Percentiles rank a stretch among this genome's conserved stretches.
These are phyloP conservation scores for Triticum dicoccoides DNA, from an alignment of 176 grass and related monocot species.

Conservation along the genomic window DNA sequence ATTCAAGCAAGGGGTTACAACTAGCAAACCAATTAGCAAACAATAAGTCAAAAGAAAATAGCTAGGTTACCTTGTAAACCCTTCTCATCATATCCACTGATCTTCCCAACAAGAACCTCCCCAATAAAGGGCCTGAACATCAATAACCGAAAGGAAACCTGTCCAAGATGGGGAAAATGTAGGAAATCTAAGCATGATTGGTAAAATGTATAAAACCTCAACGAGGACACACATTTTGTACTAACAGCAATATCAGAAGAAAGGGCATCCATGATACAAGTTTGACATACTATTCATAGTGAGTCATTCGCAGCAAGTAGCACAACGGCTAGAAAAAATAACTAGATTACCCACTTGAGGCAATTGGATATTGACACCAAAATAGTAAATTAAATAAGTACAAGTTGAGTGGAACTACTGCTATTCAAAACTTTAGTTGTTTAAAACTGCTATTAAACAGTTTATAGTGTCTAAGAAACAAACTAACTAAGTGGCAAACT, in stretches of 20 bases:
- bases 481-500: background rate
- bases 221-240: background rate
- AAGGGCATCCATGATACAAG: background rate
- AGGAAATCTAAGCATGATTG: background rate
- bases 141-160: conserved; percentile 81
- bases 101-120: conserved; percentile 84
- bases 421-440: background rate
- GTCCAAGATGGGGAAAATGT: background rate
- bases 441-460: background rate
- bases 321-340: background rate
- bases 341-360: background rate
- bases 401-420: background rate
- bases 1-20: background rate
- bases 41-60: conserved; percentile 24
- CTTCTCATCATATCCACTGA: conserved; percentile 70
- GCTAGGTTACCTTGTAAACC: conserved; percentile 60
- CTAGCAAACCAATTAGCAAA: background rate
- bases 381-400: background rate
- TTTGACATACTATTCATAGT: background rate
- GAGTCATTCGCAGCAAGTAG: background rate
- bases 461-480: background rate
- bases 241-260: background rate
- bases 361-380: background rate
- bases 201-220: background rate
- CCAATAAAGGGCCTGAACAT: conserved; percentile 84